Conservation (phyloP, 306 rosid genomes). For the Dalbergia cultrata region DNA sequence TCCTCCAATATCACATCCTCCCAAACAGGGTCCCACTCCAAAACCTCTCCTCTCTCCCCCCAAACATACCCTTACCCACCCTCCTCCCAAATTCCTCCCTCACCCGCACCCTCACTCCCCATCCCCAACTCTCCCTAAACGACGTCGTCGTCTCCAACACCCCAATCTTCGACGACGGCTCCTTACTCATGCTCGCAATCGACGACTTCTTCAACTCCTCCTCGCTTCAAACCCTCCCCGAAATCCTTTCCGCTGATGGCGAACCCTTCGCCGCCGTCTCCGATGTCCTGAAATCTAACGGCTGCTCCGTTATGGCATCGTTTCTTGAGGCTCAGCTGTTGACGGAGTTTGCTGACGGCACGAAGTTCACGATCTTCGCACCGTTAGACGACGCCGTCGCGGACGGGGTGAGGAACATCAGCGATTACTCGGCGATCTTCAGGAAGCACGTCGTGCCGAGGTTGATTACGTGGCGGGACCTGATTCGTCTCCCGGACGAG, state of each 20-base stretch:
- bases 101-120: background rate
- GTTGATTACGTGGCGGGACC: slow-evolving; percentile 48
- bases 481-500: slow-evolving; percentile 33
- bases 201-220: slow-evolving; percentile 45
- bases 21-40: slow-evolving; percentile 44
- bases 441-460: slow-evolving; percentile 45
- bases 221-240: background rate
- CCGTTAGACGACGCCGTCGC: slow-evolving; percentile 44
- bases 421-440: slow-evolving; percentile 43
- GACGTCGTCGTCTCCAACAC: background rate
- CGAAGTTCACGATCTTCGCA: slow-evolving; percentile 52
- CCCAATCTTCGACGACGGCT: slow-evolving; percentile 18
- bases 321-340: slow-evolving; percentile 46
- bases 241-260: background rate
- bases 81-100: slow-evolving; percentile 33
- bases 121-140: slow-evolving; percentile 16
- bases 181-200: slow-evolving; percentile 14
- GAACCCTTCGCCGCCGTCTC: slow-evolving; percentile 20
- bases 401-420: slow-evolving; percentile 24
- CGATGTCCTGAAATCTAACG: slow-evolving; percentile 40
- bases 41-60: slow-evolving; percentile 21
- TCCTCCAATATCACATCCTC: slow-evolving; percentile 53
- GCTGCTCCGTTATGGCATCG: slow-evolving; percentile 43
- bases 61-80: slow-evolving; percentile 17
- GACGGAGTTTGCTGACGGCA: slow-evolving; percentile 14